Base-by-base conservation (phyloP, 768 basidiomycete genomes). In the Agrocybe praecox region DNA sequence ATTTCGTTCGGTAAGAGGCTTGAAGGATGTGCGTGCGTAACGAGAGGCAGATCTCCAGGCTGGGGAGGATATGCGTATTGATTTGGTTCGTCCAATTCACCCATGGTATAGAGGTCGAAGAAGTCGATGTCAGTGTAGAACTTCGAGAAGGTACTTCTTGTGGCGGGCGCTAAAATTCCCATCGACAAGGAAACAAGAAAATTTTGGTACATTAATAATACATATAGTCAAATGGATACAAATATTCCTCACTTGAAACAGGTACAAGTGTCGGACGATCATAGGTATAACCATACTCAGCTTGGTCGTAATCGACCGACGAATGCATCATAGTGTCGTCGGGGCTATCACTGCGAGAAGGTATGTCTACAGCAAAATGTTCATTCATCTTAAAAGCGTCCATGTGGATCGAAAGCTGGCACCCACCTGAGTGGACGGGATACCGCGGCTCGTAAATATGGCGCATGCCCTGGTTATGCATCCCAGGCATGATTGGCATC, bases 121-220 rank as follows among this genome's bases (percentile, higher is more conserved):
- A 53, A 47, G 14, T 59, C 47, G 52, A 49, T 44, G 21, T 61
- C 58, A 54, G 64, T 60, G 24, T 71, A 72, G 9, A 61, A 62
- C 2, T 21, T 22, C 33, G 72, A 69, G 56, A 74, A 74, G 2
- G 66, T 67, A 52, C 74, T 73, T 42, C 50, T 45, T 0, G 58
- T 49, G 19, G 72, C 71, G 33, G 69, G 71, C 33, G 60, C 49
- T 59, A 40, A 40, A 15, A 6, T 40, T 40, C n/a, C n/a, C 45
- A 58, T 52, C 53, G 55, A 64, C 64, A 61, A 46, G 56, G 64
- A 50, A 49, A 43, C 67, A 64, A 64, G 49, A 47, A 65, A 57
- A 55, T 34, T 56, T 33, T 46, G 58, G 49, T 59, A 62, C 53
- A 43, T 54, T 52, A 60, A 58, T 55, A 29, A 29, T 53, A 58